phyloP scores from a whole-genome alignment of 495 filamentous ascomycete genomes.

The Penicillium chermesinum region DNA sequence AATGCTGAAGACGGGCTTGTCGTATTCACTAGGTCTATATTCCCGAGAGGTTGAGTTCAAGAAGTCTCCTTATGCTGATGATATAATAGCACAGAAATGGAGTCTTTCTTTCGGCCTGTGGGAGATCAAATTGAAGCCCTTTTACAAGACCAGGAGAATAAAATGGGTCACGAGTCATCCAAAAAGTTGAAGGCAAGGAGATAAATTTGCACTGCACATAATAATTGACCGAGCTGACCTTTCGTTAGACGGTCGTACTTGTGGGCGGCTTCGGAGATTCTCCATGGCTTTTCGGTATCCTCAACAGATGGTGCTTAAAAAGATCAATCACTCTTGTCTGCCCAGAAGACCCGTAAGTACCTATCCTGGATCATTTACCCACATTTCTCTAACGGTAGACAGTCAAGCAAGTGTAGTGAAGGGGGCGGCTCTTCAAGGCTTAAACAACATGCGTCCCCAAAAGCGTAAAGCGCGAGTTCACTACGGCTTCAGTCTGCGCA shows the following conservation, averaged over 20 bases:
- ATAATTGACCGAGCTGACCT: too few relatives aligned
- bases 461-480: conserved; percentile 1
- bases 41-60: too few relatives aligned
- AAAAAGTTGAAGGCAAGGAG: too few relatives aligned
- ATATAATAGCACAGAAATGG: too few relatives aligned
- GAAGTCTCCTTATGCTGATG: too few relatives aligned
- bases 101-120: too few relatives aligned
- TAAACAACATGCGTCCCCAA: not conserved
- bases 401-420: conserved; percentile 13
- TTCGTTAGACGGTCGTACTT: conserved; percentile 51
- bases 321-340: not conserved
- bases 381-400: too few relatives aligned
- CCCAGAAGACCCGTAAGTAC: not conserved
- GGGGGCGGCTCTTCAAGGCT: not conserved
- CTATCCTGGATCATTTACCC: conserved; percentile 27
- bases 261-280: conserved; percentile 67
- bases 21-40: conserved; percentile 1
- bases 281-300: conserved; percentile 37
- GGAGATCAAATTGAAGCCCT: too few relatives aligned
- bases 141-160: too few relatives aligned
- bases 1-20: conserved; percentile 1
- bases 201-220: too few relatives aligned
- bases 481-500: not conserved
- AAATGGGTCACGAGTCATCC: too few relatives aligned
- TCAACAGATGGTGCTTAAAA: not conserved